phyloP scores from a whole-genome alignment of 192 early-diverging fungal genomes.

The Coemansia sp. region DNA sequence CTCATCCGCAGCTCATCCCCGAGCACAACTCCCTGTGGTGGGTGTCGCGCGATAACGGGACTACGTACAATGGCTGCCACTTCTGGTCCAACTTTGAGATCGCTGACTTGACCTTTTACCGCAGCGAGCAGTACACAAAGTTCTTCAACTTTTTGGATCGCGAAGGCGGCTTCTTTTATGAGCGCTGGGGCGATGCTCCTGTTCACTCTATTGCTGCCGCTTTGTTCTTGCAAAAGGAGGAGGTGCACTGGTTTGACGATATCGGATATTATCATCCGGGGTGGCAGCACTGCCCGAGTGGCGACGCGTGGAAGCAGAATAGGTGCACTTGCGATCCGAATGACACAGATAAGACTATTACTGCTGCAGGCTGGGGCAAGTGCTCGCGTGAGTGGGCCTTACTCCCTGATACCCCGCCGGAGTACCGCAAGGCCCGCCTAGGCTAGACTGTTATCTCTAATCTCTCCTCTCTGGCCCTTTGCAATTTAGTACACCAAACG shows the following conservation, averaged over 20 bases:
- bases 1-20: conserved; percentile 54
- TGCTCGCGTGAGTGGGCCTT: conserved; percentile 47
- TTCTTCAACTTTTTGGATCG: conserved; percentile 75
- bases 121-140: conserved; percentile 55
- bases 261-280: conserved; percentile 64
- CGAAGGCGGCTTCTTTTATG: conserved; percentile 86
- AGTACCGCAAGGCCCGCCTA: conserved; percentile 24
- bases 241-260: conserved; percentile 71
- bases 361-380: conserved; percentile 46
- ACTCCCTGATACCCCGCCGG: conserved; percentile 34
- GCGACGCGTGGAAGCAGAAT: conserved; percentile 41
- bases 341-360: conserved; percentile 40
- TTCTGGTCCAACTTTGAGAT: conserved; percentile 94
- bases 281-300: conserved; percentile 54
- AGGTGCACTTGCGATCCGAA: conserved; percentile 46
- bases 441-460: conserved; percentile 12
- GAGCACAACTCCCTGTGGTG: conserved; percentile 24
- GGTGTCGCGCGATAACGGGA: conserved; percentile 34
- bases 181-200: conserved; percentile 65
- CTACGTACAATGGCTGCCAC: conserved; percentile 64
- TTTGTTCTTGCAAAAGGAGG: conserved; percentile 53
- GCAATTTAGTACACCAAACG: background rate
- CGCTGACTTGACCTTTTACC: conserved; percentile 67
- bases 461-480: background rate
- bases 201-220: conserved; percentile 67